Base-by-base conservation (phyloP, 2,329 filamentous ascomycete species). In the Sporothrix brasiliensis region DNA sequence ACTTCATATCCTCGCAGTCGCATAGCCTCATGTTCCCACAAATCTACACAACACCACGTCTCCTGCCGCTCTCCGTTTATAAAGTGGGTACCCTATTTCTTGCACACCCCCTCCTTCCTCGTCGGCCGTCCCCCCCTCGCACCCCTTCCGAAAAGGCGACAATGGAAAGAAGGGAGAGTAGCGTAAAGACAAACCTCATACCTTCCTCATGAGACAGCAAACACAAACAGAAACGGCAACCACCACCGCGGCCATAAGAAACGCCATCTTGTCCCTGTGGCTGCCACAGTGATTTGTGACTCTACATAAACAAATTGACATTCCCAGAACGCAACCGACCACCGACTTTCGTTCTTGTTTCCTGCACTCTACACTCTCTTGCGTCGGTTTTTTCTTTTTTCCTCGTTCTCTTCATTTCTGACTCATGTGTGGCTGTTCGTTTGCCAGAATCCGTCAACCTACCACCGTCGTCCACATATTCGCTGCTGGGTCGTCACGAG, bases 391-490 rank as follows among this genome's bases (percentile, higher is more conserved):
- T 30, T 13, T 4, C 19, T 13, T 39, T 44, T 54, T 16, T 7
- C 13, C 34, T 61, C n/a, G 3, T 4, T 24, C n/a, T 66, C 49
- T 5, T 67, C 9, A 34, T 53, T 53, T 21, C 30, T 24, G n/a
- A 34, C 4, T 56, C 21, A 9, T 34, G 11, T 67, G 39, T 50
- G 41, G 39, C 34, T 16, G 39, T 47, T 50, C 67, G 39, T 56
- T 30, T 50, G 5, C 16, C 30, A 24, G 19, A 49, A 11, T 56
- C 58, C 49, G 41, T 58, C 24, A 3, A 34, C 68, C 68, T 69
- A 69, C 68, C 68, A 56, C 56, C 49, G 30, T 56, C 68, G 49
- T 69, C 58, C 68, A 69, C 68, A 69, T 69, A 61, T 56, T 49
- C 39, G 34, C 68, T 53, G 34, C 27, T n/a, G 30, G 49, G 19